phyloP scores from a whole-genome alignment of 345 rosid genomes.

The Cardamine resedifolia region DNA sequence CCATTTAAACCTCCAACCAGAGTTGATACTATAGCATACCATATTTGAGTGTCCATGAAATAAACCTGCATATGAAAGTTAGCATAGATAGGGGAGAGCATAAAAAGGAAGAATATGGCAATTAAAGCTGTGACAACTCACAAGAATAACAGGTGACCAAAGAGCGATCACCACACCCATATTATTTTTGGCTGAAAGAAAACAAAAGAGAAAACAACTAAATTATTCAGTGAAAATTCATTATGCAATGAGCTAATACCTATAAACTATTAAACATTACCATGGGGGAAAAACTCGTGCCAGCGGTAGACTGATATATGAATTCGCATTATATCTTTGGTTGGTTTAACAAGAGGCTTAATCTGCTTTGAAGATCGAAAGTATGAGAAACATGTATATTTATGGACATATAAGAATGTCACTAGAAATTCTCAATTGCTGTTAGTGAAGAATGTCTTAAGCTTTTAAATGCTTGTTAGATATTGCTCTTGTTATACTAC shows the following conservation, averaged over 20 bases:
- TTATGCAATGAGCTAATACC: not conserved
- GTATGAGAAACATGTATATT: slow-evolving; percentile 15
- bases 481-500: not conserved
- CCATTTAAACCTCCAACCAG: slow-evolving; percentile 82
- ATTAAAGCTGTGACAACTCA: slow-evolving; percentile 42
- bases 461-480: not conserved
- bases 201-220: not conserved
- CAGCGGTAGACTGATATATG: slow-evolving; percentile 42
- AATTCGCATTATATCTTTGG: slow-evolving; percentile 49
- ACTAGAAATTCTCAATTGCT: not conserved
- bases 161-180: slow-evolving; percentile 51
- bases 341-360: slow-evolving; percentile 57
- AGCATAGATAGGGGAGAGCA: slow-evolving; percentile 1
- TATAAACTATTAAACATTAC: slow-evolving; percentile 33
- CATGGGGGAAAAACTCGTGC: slow-evolving; percentile 65
- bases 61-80: slow-evolving; percentile 49
- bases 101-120: slow-evolving; percentile 17
- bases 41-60: slow-evolving; percentile 87
- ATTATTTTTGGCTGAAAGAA: slow-evolving; percentile 46
- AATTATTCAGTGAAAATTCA: not conserved
- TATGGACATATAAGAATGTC: not conserved
- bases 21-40: slow-evolving; percentile 85
- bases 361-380: slow-evolving; percentile 43
- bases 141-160: slow-evolving; percentile 60
- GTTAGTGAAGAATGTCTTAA: not conserved